phyloP scores from a whole-genome alignment of 1,284 basidiomycete genomes.

The Puccinia sorghi region DNA sequence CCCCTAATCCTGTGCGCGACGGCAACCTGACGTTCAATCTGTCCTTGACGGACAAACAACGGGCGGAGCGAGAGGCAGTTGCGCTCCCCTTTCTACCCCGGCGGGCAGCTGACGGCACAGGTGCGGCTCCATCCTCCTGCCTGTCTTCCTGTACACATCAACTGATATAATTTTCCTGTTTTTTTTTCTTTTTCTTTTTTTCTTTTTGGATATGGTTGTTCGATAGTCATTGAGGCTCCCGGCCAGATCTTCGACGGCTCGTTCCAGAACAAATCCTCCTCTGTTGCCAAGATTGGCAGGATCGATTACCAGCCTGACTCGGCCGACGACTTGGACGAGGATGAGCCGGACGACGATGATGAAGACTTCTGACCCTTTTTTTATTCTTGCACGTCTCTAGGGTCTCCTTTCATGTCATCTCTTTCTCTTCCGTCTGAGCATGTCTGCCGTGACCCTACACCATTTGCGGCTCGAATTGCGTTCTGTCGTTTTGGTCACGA shows the following conservation, averaged over 20 bases:
- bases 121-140: not conserved
- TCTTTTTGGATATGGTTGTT: not conserved
- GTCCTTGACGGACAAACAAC: constrained; percentile 45
- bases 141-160: not conserved
- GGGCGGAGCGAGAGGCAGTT: constrained; percentile 31
- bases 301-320: not conserved
- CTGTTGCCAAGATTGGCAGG: not conserved
- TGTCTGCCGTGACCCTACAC: too few relatives aligned
- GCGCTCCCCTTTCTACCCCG: constrained; percentile 37
- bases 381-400: too few relatives aligned
- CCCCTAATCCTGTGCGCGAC: not conserved
- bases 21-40: constrained; percentile 40
- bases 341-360: not conserved
- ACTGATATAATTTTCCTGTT: constrained; percentile 9
- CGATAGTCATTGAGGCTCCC: constrained; percentile 38
- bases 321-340: not conserved
- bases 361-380: not conserved
- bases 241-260: constrained; percentile 47
- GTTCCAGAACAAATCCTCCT: not conserved
- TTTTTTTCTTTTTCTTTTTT: not conserved
- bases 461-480: too few relatives aligned
- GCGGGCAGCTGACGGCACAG: constrained; percentile 20
- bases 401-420: too few relatives aligned
- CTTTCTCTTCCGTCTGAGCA: not conserved
- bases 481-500: too few relatives aligned